These are phyloP conservation scores for Astrephomene gubernaculifera DNA, from an alignment of 139 green algal species.

Conservation along the genomic window DNA sequence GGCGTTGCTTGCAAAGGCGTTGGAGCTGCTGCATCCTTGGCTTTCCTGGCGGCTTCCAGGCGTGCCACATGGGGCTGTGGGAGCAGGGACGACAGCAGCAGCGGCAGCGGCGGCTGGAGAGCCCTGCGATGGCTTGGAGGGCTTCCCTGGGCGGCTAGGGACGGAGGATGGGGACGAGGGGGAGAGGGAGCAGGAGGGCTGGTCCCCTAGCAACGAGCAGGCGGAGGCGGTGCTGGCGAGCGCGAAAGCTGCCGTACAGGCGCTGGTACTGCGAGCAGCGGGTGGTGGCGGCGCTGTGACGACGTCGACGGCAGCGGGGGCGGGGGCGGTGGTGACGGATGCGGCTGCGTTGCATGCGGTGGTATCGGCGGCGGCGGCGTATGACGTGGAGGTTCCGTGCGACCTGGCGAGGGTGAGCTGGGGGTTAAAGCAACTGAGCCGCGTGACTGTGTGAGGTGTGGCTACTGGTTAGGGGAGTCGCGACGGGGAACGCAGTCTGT, in stretches of 20 bases:
- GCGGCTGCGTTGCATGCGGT: not conserved
- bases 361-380: slow-evolving; percentile 2
- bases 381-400: not conserved
- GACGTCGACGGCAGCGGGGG: not conserved
- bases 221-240: not conserved
- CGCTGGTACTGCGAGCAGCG: not conserved
- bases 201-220: not conserved
- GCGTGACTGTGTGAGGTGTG: not conserved
- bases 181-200: not conserved
- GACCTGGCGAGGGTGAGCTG: slow-evolving; percentile 3
- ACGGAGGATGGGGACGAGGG: no score
- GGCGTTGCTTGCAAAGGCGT: not conserved
- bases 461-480: not conserved
- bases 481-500: not conserved
- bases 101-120: not conserved
- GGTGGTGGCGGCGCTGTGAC: not conserved
- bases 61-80: not conserved
- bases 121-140: no score
- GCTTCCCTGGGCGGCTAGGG: no score
- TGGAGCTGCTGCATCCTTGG: slow-evolving; percentile 9
- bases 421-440: not conserved
- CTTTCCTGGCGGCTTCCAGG: not conserved
- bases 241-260: not conserved
- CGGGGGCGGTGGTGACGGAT: not conserved
- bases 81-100: not conserved